These are phyloP conservation scores for Globisporangium okanoganense DNA, from an alignment of 352 stramenopile genomes.

Conservation along the genomic window DNA sequence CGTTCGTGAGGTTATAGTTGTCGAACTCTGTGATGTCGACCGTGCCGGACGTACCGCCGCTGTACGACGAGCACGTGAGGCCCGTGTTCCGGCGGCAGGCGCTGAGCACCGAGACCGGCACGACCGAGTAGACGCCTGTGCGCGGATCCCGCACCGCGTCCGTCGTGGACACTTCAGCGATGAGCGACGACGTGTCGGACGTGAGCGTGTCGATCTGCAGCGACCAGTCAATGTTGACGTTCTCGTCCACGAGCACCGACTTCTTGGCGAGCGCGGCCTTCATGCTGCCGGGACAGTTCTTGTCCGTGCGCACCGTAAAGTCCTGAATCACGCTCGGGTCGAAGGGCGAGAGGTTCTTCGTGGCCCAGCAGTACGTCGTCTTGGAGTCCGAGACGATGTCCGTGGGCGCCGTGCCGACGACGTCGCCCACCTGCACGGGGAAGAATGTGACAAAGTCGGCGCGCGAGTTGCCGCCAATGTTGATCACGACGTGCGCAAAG, in stretches of 20 bases:
- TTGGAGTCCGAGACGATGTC: slow-evolving; percentile 53
- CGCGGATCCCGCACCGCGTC: slow-evolving; percentile 49
- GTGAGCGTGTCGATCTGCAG: slow-evolving; percentile 55
- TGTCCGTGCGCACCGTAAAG: slow-evolving; percentile 57
- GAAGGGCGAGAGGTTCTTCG: slow-evolving; percentile 51
- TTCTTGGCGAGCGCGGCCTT: slow-evolving; percentile 51
- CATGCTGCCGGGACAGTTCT: slow-evolving; percentile 67
- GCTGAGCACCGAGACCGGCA: slow-evolving; percentile 71
- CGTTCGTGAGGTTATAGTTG: slow-evolving; percentile 63
- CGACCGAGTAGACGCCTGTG: slow-evolving; percentile 52
- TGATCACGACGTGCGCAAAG: slow-evolving; percentile 66
- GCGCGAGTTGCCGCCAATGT: slow-evolving; percentile 56
- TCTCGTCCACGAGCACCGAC: slow-evolving; percentile 41
- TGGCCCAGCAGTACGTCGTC: slow-evolving; percentile 76
- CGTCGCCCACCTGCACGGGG: slow-evolving; percentile 64
- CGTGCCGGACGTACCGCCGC: slow-evolving; percentile 48
- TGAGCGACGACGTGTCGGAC: slow-evolving; percentile 44
- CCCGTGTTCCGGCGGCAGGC: slow-evolving; percentile 50
- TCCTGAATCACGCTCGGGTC: slow-evolving; percentile 45
- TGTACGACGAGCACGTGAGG: slow-evolving; percentile 61
- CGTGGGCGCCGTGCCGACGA: slow-evolving; percentile 42
- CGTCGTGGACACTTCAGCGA: slow-evolving; percentile 61
- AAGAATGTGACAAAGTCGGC: slow-evolving; percentile 81
- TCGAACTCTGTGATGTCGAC: slow-evolving; percentile 44
- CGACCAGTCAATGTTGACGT: slow-evolving; percentile 54